Conservation (phyloP, 1,284 basidiomycete genomes). For the Laetiporus sulphureus region DNA sequence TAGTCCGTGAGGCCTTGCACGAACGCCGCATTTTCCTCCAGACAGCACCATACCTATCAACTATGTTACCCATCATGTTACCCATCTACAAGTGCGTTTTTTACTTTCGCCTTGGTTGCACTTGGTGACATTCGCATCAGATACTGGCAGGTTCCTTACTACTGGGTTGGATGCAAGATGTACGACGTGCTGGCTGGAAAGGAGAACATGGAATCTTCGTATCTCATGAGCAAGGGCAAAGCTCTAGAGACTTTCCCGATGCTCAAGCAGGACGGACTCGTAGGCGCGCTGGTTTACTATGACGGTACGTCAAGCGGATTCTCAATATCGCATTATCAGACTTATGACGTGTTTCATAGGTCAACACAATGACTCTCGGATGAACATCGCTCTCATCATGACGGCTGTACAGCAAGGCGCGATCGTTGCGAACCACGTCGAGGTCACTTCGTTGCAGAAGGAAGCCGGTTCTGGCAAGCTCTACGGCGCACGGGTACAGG, state of each 20-base stretch:
- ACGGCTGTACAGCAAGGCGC: conserved; percentile 94
- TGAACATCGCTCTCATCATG: conserved; percentile 94
- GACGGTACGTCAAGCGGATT: conserved; percentile 71
- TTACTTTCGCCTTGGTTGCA: neutral
- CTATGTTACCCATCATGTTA: conserved; percentile 92
- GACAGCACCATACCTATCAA: conserved; percentile 90
- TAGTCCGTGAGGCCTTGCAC: conserved; percentile 89
- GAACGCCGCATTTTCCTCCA: conserved; percentile 93
- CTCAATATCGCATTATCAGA: no score
- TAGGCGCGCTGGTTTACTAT: conserved; percentile 95
- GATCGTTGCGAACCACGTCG: conserved; percentile 84
- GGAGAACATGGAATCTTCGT: conserved; percentile 95
- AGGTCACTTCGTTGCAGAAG: conserved; percentile 81
- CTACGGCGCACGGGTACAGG: conserved; percentile 73
- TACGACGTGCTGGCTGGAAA: conserved; percentile 94
- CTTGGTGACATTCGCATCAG: conserved; percentile 30
- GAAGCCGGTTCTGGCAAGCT: conserved; percentile 63
- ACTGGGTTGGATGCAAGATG: conserved; percentile 93
- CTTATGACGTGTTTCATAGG: conserved; percentile 39
- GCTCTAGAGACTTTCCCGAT: conserved; percentile 95
- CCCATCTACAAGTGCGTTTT: conserved; percentile 76
- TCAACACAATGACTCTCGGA: conserved; percentile 97
- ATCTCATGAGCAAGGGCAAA: conserved; percentile 91
- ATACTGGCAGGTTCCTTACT: conserved; percentile 97
- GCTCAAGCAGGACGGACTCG: conserved; percentile 89